Evolutionary conservation across 495 filamentous ascomycete species (phyloP), one percentile per base, ranked within the genome.

Genomic region (Neurospora sp.): DNA sequence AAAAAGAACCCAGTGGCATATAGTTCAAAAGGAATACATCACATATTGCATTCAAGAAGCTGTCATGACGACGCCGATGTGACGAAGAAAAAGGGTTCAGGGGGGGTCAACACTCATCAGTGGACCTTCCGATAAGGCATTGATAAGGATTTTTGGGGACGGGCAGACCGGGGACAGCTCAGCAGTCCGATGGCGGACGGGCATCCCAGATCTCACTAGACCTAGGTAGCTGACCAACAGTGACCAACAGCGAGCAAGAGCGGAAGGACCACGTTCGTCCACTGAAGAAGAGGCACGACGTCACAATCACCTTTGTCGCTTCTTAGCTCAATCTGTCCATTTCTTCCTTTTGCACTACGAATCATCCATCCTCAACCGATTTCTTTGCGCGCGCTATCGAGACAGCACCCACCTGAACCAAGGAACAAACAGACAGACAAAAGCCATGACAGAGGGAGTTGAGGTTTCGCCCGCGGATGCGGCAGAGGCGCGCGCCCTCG

Each of bases 401-500:
- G n/a, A 48, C 8, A 41, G 20, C 5, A 46, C n/a, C 44, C 16
- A 46, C 18, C 44, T 10, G 9, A 46, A n/a, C 10, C 44, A 46
- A 48, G 44, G n/a, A 48, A 48, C 44, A 22, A 20, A n/a, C n/a
- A 22, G 44, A n/a, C n/a, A n/a, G 22, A 69, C 39, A 53, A 35
- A 41, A 68, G 76, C 16, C 3, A 81, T 79, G 79, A 74, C 77
- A 10, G 77, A 81, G 40, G 70, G 70, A 16, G 68, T 31, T 31
- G 31, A 31, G 31, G 31, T 73, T 2, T 31, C 77, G 16, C 72
- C 78, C n/a, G 82, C 84, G 68, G 83, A 82, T 27, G 79, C 82
- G 1, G 84, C 84, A 0, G 79, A 90, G 69, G 90, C 91, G 41
- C 91, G 89, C 10, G 90, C 92, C 68, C 87, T 89, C 11, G 88